Percentiles rank a stretch among this genome's conserved stretches.
Evolutionary conservation across 768 basidiomycete species (phyloP).

Genomic region (Amanita polypyramis): DNA sequence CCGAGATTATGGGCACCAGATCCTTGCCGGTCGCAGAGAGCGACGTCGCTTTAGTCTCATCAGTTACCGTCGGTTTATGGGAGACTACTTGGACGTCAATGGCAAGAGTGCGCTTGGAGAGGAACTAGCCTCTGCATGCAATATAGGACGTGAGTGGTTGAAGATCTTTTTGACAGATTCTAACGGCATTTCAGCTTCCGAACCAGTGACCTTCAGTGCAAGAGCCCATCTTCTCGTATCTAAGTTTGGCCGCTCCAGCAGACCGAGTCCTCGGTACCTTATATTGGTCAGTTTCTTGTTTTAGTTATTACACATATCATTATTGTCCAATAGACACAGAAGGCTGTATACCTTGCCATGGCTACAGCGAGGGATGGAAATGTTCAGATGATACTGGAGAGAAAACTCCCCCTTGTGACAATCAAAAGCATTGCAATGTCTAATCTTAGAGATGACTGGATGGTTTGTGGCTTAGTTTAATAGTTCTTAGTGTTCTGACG

Average conservation of each 20-base stretch:
- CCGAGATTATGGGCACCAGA: slow-evolving; percentile 91
- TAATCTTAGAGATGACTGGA: slow-evolving; percentile 88
- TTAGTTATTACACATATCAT: neutral
- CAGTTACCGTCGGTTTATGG: slow-evolving; percentile 89
- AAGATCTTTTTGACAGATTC: neutral
- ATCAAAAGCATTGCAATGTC: slow-evolving; percentile 85
- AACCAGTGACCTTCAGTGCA: slow-evolving; percentile 77
- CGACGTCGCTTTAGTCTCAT: slow-evolving; percentile 87
- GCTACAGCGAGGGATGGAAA: slow-evolving; percentile 53
- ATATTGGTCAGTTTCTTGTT: slow-evolving; percentile 55
- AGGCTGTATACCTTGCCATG: slow-evolving; percentile 74
- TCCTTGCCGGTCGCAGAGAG: slow-evolving; percentile 88
- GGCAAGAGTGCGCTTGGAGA: slow-evolving; percentile 70
- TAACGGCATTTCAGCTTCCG: slow-evolving; percentile 30
- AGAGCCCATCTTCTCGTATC: slow-evolving; percentile 76
- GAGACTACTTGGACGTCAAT: slow-evolving; percentile 91
- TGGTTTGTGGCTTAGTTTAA: slow-evolving; percentile 41
- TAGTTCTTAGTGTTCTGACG: slow-evolving; percentile 3
- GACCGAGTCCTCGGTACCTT: slow-evolving; percentile 83
- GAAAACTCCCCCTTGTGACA: slow-evolving; percentile 83
- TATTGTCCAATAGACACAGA: slow-evolving; percentile 49
- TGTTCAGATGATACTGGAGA: slow-evolving; percentile 51
- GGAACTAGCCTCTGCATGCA: slow-evolving; percentile 62
- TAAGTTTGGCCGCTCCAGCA: slow-evolving; percentile 79
- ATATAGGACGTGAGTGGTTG: slow-evolving; percentile 51